These are phyloP conservation scores for Cryptococcus wingfieldii DNA, from an alignment of 1,284 basidiomycete species.

Conservation along the genomic window DNA sequence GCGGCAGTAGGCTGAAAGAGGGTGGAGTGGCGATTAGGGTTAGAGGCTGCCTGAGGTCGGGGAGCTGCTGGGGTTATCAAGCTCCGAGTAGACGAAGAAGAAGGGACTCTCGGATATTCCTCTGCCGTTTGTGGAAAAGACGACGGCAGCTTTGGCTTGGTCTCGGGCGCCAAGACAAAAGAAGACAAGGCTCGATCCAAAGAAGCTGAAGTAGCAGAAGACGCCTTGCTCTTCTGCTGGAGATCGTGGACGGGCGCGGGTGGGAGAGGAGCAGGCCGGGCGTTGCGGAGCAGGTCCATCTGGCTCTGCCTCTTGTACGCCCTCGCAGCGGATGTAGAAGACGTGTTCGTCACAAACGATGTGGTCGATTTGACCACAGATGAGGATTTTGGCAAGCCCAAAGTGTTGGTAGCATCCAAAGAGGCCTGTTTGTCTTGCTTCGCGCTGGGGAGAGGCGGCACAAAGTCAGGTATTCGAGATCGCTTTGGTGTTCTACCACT, in stretches of 20 bases:
- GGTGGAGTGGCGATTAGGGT: constrained; percentile 24
- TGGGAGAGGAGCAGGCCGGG: constrained; percentile 30
- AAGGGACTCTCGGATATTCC: background rate
- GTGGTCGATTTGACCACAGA: constrained; percentile 4
- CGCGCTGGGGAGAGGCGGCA: constrained; percentile 1
- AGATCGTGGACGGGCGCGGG: constrained; percentile 4
- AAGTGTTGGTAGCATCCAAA: constrained; percentile 16
- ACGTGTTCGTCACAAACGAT: no score
- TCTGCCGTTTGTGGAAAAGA: background rate
- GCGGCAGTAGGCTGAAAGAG: constrained; percentile 38
- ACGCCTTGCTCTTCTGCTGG: background rate
- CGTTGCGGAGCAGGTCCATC: constrained; percentile 28
- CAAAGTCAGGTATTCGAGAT: constrained; percentile 22
- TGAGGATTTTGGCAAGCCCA: constrained; percentile 23
- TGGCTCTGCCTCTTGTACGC: constrained; percentile 24
- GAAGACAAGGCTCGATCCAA: background rate
- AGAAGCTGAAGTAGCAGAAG: background rate
- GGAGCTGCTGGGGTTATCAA: constrained; percentile 4
- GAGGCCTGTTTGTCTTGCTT: background rate
- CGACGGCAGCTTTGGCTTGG: background rate
- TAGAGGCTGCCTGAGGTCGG: background rate
- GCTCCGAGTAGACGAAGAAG: background rate
- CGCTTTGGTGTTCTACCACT: constrained; percentile 11
- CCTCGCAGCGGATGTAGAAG: background rate
- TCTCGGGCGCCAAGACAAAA: background rate